Evolutionary conservation across 371 early-diverging fungal genomes (phyloP).

Genomic region (Phascolomyces articulosus): DNA sequence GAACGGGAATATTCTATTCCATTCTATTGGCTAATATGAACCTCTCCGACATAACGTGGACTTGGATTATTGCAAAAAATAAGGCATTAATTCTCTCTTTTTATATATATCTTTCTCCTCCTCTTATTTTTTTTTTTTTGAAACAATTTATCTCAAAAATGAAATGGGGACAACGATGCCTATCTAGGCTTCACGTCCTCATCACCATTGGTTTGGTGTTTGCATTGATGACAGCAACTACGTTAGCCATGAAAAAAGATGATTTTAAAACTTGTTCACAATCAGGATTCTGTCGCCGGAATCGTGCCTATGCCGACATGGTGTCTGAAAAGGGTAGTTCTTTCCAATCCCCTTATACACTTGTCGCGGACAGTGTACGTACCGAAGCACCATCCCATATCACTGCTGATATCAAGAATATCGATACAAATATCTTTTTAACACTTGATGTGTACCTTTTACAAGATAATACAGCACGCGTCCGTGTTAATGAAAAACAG

Average conservation of each 20-base stretch:
- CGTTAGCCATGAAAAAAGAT: constrained; percentile 53
- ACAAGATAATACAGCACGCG: constrained; percentile 65
- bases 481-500: constrained; percentile 70
- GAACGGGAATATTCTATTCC: too few relatives aligned
- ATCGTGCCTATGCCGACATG: constrained; percentile 83
- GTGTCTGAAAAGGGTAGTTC: constrained; percentile 29
- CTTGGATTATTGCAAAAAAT: too few relatives aligned
- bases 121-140: neutral
- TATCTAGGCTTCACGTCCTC: neutral
- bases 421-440: constrained; percentile 44
- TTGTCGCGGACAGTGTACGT: constrained; percentile 55
- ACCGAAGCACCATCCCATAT: constrained; percentile 50
- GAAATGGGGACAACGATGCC: neutral
- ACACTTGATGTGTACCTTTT: constrained; percentile 55
- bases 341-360: constrained; percentile 64
- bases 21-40: too few relatives aligned
- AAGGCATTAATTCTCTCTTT: too few relatives aligned
- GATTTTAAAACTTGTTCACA: constrained; percentile 94
- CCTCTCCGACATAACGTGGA: too few relatives aligned
- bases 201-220: neutral
- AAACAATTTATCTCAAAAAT: neutral
- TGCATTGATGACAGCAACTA: constrained; percentile 7
- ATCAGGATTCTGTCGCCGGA: constrained; percentile 88
- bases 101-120: neutral
- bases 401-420: constrained; percentile 63